Evolutionary conservation across 352 stramenopile species (phyloP).

Genomic region (Phytopythium sindhum): DNA sequence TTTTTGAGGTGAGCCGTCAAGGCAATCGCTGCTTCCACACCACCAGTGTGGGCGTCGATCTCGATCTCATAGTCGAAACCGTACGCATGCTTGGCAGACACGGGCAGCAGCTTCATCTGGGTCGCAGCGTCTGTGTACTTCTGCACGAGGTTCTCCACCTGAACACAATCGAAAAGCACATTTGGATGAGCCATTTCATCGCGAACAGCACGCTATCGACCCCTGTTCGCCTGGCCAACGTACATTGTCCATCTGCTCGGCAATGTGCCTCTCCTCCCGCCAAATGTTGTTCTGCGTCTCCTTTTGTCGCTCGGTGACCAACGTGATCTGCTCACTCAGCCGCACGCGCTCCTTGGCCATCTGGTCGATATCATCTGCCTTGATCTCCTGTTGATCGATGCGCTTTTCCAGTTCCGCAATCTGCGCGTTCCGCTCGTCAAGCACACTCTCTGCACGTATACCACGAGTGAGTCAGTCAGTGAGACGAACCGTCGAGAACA

Average conservation of each 20-base stretch:
- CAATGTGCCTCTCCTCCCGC: slow-evolving; percentile 64
- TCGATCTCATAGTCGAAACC: slow-evolving; percentile 74
- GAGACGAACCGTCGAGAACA: background rate
- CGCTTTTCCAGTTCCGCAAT: slow-evolving; percentile 58
- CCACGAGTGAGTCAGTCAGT: background rate
- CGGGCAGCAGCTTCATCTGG: slow-evolving; percentile 85
- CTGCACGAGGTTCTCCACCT: slow-evolving; percentile 65
- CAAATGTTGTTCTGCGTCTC: slow-evolving; percentile 55
- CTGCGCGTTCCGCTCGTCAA: slow-evolving; percentile 46
- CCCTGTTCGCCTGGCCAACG: slow-evolving; percentile 3
- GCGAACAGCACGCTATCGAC: background rate
- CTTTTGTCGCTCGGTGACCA: slow-evolving; percentile 62
- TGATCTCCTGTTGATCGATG: slow-evolving; percentile 70
- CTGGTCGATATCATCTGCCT: slow-evolving; percentile 59
- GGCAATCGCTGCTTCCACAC: slow-evolving; percentile 48
- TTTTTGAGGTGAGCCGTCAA: slow-evolving; percentile 66
- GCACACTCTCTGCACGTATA: slow-evolving; percentile 34
- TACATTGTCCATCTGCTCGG: slow-evolving; percentile 62
- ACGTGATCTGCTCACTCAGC: slow-evolving; percentile 69
- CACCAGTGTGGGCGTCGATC: slow-evolving; percentile 57
- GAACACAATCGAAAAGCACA: slow-evolving; percentile 4
- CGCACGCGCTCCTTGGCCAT: slow-evolving; percentile 63
- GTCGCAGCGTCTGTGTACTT: slow-evolving; percentile 79
- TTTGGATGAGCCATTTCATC: background rate
- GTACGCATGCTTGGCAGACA: slow-evolving; percentile 77